A percentile compares a stretch with the other conserved stretches of the same genome.
phyloP scores from a whole-genome alignment of 2,329 filamentous ascomycete genomes.

The Pseudocercospora crystallina region DNA sequence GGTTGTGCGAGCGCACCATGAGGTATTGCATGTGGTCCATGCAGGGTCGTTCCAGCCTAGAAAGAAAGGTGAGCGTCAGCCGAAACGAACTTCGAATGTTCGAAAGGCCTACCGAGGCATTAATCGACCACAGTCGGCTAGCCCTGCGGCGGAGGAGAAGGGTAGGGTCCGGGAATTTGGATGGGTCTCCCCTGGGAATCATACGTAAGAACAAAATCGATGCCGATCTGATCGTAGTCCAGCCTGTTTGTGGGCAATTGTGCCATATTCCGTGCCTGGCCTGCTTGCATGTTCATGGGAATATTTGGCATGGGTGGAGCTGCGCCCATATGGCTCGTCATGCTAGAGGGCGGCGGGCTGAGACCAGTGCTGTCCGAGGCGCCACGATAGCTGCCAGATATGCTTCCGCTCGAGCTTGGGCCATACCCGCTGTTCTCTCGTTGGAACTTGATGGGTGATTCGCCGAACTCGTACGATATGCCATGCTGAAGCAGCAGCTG shows the following conservation, averaged over 20 bases:
- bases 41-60: slow-evolving; percentile 85
- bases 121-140: slow-evolving; percentile 15
- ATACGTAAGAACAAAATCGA: slow-evolving; percentile 91
- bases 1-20: slow-evolving; percentile 57
- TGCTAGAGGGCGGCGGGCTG: slow-evolving; percentile 43
- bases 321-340: slow-evolving; percentile 14
- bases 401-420: slow-evolving; percentile 53
- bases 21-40: slow-evolving; percentile 87
- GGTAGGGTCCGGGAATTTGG: slow-evolving; percentile 51
- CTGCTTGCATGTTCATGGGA: slow-evolving; percentile 16
- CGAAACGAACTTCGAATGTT: slow-evolving; percentile 20
- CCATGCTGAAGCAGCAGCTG: slow-evolving; percentile 60
- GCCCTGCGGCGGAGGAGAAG: slow-evolving; percentile 58
- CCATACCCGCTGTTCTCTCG: slow-evolving; percentile 41
- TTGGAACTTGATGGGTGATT: slow-evolving; percentile 38
- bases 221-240: slow-evolving; percentile 79
- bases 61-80: slow-evolving; percentile 29
- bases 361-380: slow-evolving; percentile 47
- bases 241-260: slow-evolving; percentile 43
- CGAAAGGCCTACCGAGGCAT: slow-evolving; percentile 20
- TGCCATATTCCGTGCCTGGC: slow-evolving; percentile 23
- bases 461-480: slow-evolving; percentile 54
- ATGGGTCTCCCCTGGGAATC: slow-evolving; percentile 43
- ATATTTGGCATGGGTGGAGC: slow-evolving; percentile 3
- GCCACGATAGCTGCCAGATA: slow-evolving; percentile 61